Evolutionary conservation across 2,329 filamentous ascomycete genomes (phyloP).

Genomic region (Fusarium sp.): DNA sequence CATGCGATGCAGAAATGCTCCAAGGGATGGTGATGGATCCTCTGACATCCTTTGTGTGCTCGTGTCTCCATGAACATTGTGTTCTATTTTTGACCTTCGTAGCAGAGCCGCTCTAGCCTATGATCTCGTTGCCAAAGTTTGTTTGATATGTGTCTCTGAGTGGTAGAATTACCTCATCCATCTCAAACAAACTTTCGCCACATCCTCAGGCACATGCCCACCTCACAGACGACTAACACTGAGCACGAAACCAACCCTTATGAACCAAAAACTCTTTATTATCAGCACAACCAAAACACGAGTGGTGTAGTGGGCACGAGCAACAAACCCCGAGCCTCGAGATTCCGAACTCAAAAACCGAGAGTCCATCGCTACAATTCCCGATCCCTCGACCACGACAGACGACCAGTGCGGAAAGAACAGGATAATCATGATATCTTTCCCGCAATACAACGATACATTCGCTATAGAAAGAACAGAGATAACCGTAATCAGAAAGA

Average conservation of each 20-base stretch:
- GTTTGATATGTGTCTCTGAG: fast-evolving
- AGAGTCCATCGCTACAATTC: not conserved
- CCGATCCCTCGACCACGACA: not conserved
- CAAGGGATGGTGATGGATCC: fast-evolving
- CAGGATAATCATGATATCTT: not conserved
- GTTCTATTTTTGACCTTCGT: fast-evolving
- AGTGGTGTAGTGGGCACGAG: not conserved
- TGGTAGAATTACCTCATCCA: fast-evolving
- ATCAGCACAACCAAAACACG: not conserved
- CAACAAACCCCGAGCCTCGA: not conserved
- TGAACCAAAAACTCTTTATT: not conserved
- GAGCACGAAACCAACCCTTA: not conserved
- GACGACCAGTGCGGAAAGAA: not conserved
- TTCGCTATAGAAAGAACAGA: too few species aligned
- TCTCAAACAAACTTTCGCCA: not conserved
- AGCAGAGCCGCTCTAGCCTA: not conserved
- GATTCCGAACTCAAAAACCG: not conserved
- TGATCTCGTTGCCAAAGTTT: not conserved
- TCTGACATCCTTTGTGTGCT: fast-evolving
- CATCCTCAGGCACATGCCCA: not conserved
- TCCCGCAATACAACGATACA: not conserved
- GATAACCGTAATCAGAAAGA: not conserved
- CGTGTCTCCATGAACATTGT: fast-evolving
- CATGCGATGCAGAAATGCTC: not conserved
- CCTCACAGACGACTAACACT: not conserved